phyloP scores from a whole-genome alignment of 306 rosid species.

The Hylodesmum podocarpum region DNA sequence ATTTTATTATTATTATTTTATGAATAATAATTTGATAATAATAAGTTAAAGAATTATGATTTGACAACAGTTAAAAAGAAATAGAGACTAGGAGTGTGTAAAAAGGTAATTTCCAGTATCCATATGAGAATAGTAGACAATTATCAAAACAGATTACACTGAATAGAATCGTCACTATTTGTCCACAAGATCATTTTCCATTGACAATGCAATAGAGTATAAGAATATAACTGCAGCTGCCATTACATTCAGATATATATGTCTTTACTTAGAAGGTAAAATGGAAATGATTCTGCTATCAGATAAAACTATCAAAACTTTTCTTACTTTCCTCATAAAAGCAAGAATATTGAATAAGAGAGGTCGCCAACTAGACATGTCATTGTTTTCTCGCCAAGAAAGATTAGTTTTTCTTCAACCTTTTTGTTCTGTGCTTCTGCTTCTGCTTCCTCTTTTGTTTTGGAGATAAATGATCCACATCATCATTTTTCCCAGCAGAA shows the following conservation, averaged over 20 bases:
- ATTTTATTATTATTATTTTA: too few relatives aligned
- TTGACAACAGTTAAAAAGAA: too few relatives aligned
- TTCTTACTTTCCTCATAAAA: not conserved
- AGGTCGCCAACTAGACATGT: constrained; percentile 25
- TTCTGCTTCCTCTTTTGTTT: constrained; percentile 41
- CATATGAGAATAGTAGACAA: too few relatives aligned
- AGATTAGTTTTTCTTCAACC: constrained; percentile 43
- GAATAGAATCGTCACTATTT: too few relatives aligned
- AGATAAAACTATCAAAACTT: constrained; percentile 33
- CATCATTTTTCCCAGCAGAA: constrained; percentile 42
- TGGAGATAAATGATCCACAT: constrained; percentile 23
- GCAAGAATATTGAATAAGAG: not conserved
- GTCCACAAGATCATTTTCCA: not conserved
- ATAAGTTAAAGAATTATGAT: too few relatives aligned
- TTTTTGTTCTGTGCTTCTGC: constrained; percentile 38
- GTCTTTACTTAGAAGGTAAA: not conserved
- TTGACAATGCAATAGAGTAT: not conserved
- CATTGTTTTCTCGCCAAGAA: constrained; percentile 37
- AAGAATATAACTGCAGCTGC: not conserved
- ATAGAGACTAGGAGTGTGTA: too few relatives aligned
- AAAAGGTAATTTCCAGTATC: too few relatives aligned
- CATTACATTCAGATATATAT: not conserved
- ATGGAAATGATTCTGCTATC: not conserved
- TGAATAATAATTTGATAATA: too few relatives aligned
- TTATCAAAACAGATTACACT: too few relatives aligned